These are phyloP conservation scores for Grigorovia humatica DNA, from an alignment of 805 yeast species.

Conservation along the genomic window DNA sequence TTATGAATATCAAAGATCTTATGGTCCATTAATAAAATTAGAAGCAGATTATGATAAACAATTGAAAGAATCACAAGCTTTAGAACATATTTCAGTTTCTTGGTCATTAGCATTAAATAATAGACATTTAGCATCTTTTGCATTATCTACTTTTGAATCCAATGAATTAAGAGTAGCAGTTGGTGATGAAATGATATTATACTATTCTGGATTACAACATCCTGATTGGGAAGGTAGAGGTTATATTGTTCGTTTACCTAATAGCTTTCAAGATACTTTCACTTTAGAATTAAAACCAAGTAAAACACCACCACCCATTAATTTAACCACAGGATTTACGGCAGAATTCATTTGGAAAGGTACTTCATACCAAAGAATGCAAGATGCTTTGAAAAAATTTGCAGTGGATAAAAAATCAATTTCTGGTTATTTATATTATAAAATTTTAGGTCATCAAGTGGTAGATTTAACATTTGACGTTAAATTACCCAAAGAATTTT, in stretches of 20 bases:
- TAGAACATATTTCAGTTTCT: constrained; percentile 57
- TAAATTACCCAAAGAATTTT: constrained; percentile 48
- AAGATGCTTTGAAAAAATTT: constrained; percentile 57
- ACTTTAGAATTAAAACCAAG: constrained; percentile 54
- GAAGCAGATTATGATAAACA: constrained; percentile 75
- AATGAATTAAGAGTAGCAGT: constrained; percentile 60
- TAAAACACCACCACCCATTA: constrained; percentile 39
- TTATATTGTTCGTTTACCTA: constrained; percentile 61
- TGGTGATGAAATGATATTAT: constrained; percentile 72
- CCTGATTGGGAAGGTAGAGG: constrained; percentile 69
- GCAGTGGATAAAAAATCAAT: constrained; percentile 63
- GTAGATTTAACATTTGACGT: constrained; percentile 51
- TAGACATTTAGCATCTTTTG: constrained; percentile 57
- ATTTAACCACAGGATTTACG: constrained; percentile 55
- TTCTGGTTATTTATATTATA: constrained; percentile 64
- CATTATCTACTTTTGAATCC: constrained; percentile 56
- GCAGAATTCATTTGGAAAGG: constrained; percentile 90
- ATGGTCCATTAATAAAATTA: constrained; percentile 70
- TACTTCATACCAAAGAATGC: constrained; percentile 74
- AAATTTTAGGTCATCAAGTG: constrained; percentile 71
- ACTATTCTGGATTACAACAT: constrained; percentile 47
- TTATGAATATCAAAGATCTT: constrained; percentile 72
- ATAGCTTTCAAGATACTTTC: constrained; percentile 52
- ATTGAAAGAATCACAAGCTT: constrained; percentile 65
- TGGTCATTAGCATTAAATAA: constrained; percentile 67